Evolutionary conservation across 352 stramenopile genomes (phyloP), one percentile per base, ranked within the genome.

Genomic region (Phytophthora hybrid): DNA sequence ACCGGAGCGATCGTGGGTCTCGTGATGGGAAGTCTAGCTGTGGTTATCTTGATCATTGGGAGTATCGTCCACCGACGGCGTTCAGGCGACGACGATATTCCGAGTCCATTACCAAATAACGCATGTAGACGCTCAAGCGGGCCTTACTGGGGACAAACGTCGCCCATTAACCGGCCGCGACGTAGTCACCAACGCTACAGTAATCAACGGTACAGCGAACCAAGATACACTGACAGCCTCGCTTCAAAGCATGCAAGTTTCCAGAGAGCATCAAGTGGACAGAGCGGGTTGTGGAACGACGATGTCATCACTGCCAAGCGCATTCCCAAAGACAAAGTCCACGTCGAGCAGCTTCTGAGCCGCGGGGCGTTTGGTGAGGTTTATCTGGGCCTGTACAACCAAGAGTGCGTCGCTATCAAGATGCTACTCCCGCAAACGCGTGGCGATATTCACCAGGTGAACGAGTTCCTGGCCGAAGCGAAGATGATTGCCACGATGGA

Each of bases 281-380:
- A 59, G 34, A 19, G 6, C 7, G 41, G 56, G 7, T 37, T 73
- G 9, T 74, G 63, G 77, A 67, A 69, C 21, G 77, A 84, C 59
- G 44, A 70, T 37, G 49, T 70, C 32, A 76, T 82, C 63, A 59
- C 72, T 9, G 61, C 72, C 10, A 69, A 64, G 11, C 58, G 75
- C 1, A 65, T 82, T n/a, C 69, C 74, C 8, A 34, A 71, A 29
- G 57, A 81, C 29, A 68, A 80, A 47, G 37, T 78, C 3, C 32
- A 60, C 9, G 60, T 76, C n/a, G n/a, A 67, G 3, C 14, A 78
- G 31, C 19, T 82, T 10, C 34, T 85, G 3, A 72, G 62, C 5
- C 41, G 56, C 1, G 78, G 78, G 0, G 75, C 57, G 32, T 85
- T 73, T 13, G 73, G 78, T 14, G 69, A 83, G 19, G 76, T 85